Base-by-base conservation (phyloP, 495 filamentous ascomycete genomes). In the Xylaria intraflava region DNA sequence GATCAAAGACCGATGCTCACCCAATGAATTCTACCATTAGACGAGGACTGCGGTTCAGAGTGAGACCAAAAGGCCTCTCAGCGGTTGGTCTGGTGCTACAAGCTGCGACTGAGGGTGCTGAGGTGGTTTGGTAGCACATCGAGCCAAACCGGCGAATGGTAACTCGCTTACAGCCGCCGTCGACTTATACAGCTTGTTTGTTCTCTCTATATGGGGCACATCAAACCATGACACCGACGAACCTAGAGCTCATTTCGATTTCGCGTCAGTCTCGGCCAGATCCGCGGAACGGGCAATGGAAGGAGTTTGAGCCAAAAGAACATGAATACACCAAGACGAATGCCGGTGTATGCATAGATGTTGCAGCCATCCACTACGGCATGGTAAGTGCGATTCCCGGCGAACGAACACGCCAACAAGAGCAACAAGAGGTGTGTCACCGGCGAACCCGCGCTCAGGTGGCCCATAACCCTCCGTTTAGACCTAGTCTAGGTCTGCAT, bases 11-110 rank as follows among this genome's bases (percentile, higher is more conserved):
- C 9, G 36, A 14, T 42, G 43, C 10, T 30, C 19, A 31, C 42
- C 63, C 63, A 66, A 66, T 66, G 38, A 46, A 46, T 58, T 59
- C 17, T 14, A 52, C 49, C 29, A 42, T 24, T 66, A 66, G 55
- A 55, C 63, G 63, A 66, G 49, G 49, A 41, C 53, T 51, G 51
- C 61, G 59, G 50, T 29, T 45, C 40, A 51, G 8, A 29, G 58
- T 61, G 23, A 46, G 30, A 59, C 58, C 31, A 39, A 19, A 43
- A 39, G 17, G 41, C 40, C 40, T 43, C n/a, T 39, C 17, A 49
- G 35, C 38, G 23, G 56, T 54, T 55, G 44, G 42, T 20, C 24
- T 35, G 14, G 63, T 64, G 42, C 56, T 44, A 61, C 61, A 53
- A 47, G 51, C 23, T 55, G 44, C 44, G 49, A 54, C 38, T 41